Percentiles rank a stretch among this genome's conserved stretches.
phyloP scores from a whole-genome alignment of 257 asterid species.

The Lycium barbarum region DNA sequence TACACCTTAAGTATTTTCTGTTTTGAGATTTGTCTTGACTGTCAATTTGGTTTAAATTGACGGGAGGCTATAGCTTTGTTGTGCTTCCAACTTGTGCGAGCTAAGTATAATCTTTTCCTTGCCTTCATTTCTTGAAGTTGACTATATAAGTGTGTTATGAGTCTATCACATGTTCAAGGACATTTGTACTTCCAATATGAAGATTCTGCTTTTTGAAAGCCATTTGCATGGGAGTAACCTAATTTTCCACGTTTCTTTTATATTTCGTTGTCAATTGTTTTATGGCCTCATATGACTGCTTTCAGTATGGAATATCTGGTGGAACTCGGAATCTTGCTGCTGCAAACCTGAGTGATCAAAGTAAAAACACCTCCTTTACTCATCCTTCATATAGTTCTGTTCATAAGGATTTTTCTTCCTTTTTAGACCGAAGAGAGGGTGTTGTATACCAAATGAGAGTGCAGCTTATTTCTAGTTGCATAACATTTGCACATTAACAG shows the following conservation, averaged over 20 bases:
- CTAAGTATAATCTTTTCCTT: not conserved
- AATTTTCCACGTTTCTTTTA: not conserved
- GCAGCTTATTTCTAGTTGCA: not conserved
- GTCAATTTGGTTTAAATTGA: slow-evolving; percentile 25
- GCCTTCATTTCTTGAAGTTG: not conserved
- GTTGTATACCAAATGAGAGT: not conserved
- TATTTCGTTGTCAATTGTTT: not conserved
- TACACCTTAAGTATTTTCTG: slow-evolving; percentile 22
- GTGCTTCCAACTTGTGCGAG: not conserved
- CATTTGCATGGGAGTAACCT: slow-evolving; percentile 7
- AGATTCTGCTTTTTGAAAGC: not conserved
- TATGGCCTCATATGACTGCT: slow-evolving; percentile 35
- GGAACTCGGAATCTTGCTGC: slow-evolving; percentile 75
- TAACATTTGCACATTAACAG: slow-evolving; percentile 4
- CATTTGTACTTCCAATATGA: slow-evolving; percentile 5
- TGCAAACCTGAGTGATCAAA: slow-evolving; percentile 81
- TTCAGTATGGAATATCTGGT: slow-evolving; percentile 79
- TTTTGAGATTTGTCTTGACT: slow-evolving; percentile 10
- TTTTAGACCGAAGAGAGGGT: not conserved
- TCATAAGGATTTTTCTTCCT: not conserved
- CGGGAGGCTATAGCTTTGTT: not conserved
- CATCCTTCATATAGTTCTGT: not conserved
- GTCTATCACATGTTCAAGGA: slow-evolving; percentile 3
- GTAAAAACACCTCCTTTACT: slow-evolving; percentile 47
- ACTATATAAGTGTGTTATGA: not conserved